A percentile compares a stretch with the other conserved stretches of the same genome.
phyloP scores from a whole-genome alignment of 164 flowering plant genomes.

The Nelumbo lutea region DNA sequence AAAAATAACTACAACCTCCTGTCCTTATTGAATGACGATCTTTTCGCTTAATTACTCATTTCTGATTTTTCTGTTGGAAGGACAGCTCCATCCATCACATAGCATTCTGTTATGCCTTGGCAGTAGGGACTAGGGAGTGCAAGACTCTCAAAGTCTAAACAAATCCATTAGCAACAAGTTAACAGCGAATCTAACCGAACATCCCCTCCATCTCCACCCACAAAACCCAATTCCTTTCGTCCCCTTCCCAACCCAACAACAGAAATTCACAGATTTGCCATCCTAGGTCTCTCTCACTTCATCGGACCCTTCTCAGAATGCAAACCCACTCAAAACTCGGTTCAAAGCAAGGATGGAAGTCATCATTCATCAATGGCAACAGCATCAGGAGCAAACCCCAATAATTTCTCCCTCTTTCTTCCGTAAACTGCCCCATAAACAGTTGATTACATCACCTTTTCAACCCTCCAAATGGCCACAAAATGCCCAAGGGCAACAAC shows the following conservation, averaged over 20 bases:
- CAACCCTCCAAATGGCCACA: neutral
- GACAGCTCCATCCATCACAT: slow-evolving; percentile 78
- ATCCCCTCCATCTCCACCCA: slow-evolving; percentile 12
- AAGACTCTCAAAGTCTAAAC: slow-evolving; percentile 49
- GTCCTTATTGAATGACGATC: too few species aligned
- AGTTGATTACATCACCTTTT: slow-evolving; percentile 2
- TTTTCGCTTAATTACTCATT: too few species aligned
- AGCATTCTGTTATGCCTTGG: slow-evolving; percentile 83
- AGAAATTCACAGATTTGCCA: slow-evolving; percentile 21
- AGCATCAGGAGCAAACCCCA: slow-evolving; percentile 7
- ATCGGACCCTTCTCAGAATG: slow-evolving; percentile 34
- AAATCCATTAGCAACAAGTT: slow-evolving; percentile 13
- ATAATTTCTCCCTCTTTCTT: slow-evolving; percentile 3
- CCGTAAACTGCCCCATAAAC: slow-evolving; percentile 7
- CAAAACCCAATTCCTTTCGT: slow-evolving; percentile 6
- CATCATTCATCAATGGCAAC: neutral
- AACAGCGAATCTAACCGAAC: slow-evolving; percentile 1
- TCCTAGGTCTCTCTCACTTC: slow-evolving; percentile 13
- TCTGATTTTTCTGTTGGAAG: too few species aligned
- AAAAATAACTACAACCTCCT: too few species aligned
- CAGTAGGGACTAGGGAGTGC: slow-evolving; percentile 86
- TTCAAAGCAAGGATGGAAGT: slow-evolving; percentile 18
- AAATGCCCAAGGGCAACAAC: too few species aligned
- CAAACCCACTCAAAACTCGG: slow-evolving; percentile 10
- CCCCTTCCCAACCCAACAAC: neutral